Evolutionary conservation across 2,329 filamentous ascomycete genomes (phyloP), one percentile per base, ranked within the genome.

Genomic region (Calonectria pseudoturangicola): DNA sequence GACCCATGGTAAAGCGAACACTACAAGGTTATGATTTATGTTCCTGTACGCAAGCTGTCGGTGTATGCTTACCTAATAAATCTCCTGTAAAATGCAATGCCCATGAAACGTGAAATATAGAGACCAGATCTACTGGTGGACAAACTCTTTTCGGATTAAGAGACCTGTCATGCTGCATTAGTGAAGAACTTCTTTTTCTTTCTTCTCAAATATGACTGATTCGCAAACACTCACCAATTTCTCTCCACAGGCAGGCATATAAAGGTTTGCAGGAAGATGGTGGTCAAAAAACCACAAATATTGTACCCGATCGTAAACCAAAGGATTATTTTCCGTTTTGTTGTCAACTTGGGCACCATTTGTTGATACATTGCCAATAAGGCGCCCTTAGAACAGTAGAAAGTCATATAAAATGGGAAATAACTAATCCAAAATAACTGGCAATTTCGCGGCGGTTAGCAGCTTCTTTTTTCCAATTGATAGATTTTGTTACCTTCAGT

Each of bases 21-120:
- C n/a, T 48, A 10, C 4, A 25, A 5, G 12, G 45, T 48, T 25
- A 25, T 48, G 25, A 48, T 48, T 25, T 3, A 9, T 5, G 4
- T 12, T 25, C 8, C 3, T 3, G 21, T 5, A 13, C 4, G 0
- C 2, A 13, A 12, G 8, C 3, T 25, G 21, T 5, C 12, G 1
- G n/a, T 8, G n/a, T 48, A n/a, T 48, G 10, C n/a, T 48, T 25
- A n/a, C 45, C 45, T 48, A 48, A 13, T 48, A 48, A 48, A 12
- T 48, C 45, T 4, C 45, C 21, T 25, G 45, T 25, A 16, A 48
- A 48, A 16, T 48, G 45, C 2, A 48, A 3, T 4, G 45, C 18
- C 45, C 45, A 27, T 12, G 45, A 48, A 13, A 25, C 21, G 10
- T 27, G 45, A 10, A 48, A 48, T 48, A 48, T 48, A 27, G 21